A percentile compares a stretch with the other conserved stretches of the same genome.
Conservation (phyloP, 345 rosid genomes). For the Gossypium raimondii region DNA sequence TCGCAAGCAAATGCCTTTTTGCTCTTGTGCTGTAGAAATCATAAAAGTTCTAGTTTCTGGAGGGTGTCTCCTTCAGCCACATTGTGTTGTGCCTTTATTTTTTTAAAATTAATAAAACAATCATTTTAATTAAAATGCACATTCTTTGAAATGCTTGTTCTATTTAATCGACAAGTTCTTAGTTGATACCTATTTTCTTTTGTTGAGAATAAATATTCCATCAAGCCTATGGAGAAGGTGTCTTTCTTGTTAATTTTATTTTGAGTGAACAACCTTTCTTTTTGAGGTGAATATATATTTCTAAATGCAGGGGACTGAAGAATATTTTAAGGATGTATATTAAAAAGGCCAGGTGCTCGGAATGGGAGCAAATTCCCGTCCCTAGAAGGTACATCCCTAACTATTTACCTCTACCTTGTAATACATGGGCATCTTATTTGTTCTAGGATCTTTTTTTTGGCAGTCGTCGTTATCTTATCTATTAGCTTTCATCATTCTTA, state of each 20-base stretch:
- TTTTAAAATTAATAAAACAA: not conserved
- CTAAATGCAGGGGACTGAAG: conserved; percentile 71
- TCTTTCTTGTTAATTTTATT: not conserved
- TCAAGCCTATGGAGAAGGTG: not conserved
- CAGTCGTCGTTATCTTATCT: not conserved
- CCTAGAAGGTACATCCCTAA: conserved; percentile 70
- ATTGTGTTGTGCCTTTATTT: not conserved
- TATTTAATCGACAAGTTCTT: not conserved
- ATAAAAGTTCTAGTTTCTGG: not conserved
- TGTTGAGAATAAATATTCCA: not conserved
- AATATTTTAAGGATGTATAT: conserved; percentile 75
- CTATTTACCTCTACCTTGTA: not conserved
- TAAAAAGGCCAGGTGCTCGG: conserved; percentile 71
- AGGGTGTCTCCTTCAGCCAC: not conserved
- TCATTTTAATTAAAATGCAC: not conserved
- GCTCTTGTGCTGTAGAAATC: not conserved
- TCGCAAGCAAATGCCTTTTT: not conserved
- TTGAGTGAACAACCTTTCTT: not conserved
- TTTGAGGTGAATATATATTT: conserved; percentile 12
- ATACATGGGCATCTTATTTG: not conserved
- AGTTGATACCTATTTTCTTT: not conserved
- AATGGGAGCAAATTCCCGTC: conserved; percentile 81
- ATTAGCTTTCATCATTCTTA: conserved; percentile 1
- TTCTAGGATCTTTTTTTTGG: not conserved
- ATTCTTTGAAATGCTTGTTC: not conserved